Percentiles rank a stretch among this genome's conserved stretches.
These are phyloP conservation scores for Apiospora kogelbergensis DNA, from an alignment of 2,329 filamentous ascomycete species.

Conservation along the genomic window DNA sequence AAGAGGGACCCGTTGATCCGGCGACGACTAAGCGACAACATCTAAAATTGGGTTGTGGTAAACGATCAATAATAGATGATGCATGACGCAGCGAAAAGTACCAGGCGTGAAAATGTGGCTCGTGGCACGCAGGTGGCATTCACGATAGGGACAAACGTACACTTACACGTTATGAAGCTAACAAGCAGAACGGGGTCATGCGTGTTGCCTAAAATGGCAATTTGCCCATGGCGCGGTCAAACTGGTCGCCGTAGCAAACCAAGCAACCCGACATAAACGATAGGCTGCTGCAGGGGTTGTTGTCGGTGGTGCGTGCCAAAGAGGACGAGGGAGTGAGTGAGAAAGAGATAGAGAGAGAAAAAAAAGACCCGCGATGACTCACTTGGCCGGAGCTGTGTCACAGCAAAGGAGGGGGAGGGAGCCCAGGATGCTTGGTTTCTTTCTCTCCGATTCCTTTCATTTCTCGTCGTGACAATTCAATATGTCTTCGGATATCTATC, in stretches of 20 bases:
- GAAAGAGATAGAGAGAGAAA: not conserved
- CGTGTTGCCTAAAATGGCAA: slow-evolving; percentile 1
- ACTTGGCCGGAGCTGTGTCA: slow-evolving; percentile 8
- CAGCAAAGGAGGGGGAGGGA: not conserved
- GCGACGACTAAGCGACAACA: not conserved
- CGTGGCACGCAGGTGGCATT: not conserved
- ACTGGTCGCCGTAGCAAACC: not conserved
- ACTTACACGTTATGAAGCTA: not conserved
- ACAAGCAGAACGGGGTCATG: not conserved
- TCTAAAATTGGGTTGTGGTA: not conserved
- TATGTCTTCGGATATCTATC: not conserved
- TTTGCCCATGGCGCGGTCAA: not conserved
- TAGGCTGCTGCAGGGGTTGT: slow-evolving; percentile 8
- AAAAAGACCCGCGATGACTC: slow-evolving; percentile 6
- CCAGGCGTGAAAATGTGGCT: not conserved
- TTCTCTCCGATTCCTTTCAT: not conserved
- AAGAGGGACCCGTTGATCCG: not conserved
- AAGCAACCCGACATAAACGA: not conserved
- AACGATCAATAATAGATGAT: not conserved
- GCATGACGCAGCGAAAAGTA: not conserved
- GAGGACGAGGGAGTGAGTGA: not conserved
- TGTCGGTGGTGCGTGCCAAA: not conserved
- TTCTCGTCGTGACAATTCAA: not conserved
- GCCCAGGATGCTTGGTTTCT: not conserved
- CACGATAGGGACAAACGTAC: not conserved